phyloP scores from a whole-genome alignment of 106 monocot genomes.

The Gastrodia elata region DNA sequence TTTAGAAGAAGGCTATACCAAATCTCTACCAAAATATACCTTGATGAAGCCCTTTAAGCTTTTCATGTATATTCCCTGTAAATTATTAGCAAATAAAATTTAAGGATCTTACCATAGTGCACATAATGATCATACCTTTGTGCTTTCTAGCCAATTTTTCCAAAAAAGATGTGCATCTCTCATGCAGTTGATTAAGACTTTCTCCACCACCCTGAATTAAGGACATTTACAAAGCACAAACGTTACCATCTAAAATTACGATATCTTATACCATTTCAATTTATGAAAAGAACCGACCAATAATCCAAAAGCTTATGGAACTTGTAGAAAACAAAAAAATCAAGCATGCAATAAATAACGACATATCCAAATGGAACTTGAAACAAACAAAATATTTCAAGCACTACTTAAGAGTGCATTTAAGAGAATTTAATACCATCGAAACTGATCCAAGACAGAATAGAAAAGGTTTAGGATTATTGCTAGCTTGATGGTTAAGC shows the following conservation, averaged over 20 bases:
- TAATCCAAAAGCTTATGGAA: not conserved
- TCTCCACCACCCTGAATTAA: constrained; percentile 87
- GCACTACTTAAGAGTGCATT: not conserved
- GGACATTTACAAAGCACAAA: not conserved
- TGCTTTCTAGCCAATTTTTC: constrained; percentile 73
- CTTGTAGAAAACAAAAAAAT: not conserved
- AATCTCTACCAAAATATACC: not conserved
- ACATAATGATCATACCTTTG: constrained; percentile 35
- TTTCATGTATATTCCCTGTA: not conserved
- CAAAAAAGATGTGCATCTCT: constrained; percentile 64
- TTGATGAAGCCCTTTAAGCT: not conserved
- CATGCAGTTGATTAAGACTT: constrained; percentile 70
- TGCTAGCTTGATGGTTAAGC: no score
- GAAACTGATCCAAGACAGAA: not conserved
- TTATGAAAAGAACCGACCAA: not conserved
- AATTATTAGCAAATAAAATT: not conserved
- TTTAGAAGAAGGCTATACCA: not conserved
- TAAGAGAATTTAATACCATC: not conserved
- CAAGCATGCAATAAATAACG: not conserved
- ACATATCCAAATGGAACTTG: not conserved
- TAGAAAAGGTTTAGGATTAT: no score
- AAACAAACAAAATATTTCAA: not conserved
- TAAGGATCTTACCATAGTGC: not conserved
- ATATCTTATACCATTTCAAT: not conserved
- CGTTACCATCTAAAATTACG: not conserved